A percentile compares a stretch with the other conserved stretches of the same genome.
These are phyloP conservation scores for Dissophora globulifera DNA, from an alignment of 192 early-diverging fungal species.

Conservation along the genomic window DNA sequence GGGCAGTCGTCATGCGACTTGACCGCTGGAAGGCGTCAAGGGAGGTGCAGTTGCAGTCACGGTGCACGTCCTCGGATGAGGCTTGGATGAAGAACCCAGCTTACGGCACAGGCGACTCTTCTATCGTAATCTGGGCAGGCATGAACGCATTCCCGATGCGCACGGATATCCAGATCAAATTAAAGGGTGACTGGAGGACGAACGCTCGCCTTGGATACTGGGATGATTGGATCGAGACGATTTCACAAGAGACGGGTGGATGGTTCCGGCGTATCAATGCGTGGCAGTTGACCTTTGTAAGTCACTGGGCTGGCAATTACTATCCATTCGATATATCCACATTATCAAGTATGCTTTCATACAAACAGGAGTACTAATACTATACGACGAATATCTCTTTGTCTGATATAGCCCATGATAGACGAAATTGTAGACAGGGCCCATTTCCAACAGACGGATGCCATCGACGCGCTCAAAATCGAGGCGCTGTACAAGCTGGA, in stretches of 20 bases:
- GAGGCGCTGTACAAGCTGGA: slow-evolving; percentile 41
- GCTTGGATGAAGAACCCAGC: slow-evolving; percentile 3
- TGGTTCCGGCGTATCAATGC: slow-evolving; percentile 43
- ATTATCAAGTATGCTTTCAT: too few relatives aligned
- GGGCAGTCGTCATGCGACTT: slow-evolving; percentile 11
- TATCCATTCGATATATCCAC: too few relatives aligned
- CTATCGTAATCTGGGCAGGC: slow-evolving; percentile 38
- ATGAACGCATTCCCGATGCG: slow-evolving; percentile 45
- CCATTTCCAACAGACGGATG: slow-evolving; percentile 39
- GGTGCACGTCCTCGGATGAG: background rate
- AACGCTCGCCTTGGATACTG: slow-evolving; percentile 37
- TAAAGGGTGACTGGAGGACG: slow-evolving; percentile 43
- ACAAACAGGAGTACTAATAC: too few relatives aligned
- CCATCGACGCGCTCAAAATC: slow-evolving; percentile 34
- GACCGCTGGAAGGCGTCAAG: slow-evolving; percentile 25
- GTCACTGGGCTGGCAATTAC: too few relatives aligned
- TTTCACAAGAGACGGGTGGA: slow-evolving; percentile 18
- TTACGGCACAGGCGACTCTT: background rate
- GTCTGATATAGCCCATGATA: slow-evolving; percentile 26
- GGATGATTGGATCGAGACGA: slow-evolving; percentile 39
- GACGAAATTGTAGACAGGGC: slow-evolving; percentile 27
- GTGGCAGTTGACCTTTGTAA: slow-evolving; percentile 51
- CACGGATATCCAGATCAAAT: slow-evolving; percentile 10
- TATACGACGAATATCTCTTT: too few relatives aligned
- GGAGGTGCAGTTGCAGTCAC: background rate